Conservation (phyloP, 2,329 filamentous ascomycete species). For the Stagonosporopsis rhizophila region DNA sequence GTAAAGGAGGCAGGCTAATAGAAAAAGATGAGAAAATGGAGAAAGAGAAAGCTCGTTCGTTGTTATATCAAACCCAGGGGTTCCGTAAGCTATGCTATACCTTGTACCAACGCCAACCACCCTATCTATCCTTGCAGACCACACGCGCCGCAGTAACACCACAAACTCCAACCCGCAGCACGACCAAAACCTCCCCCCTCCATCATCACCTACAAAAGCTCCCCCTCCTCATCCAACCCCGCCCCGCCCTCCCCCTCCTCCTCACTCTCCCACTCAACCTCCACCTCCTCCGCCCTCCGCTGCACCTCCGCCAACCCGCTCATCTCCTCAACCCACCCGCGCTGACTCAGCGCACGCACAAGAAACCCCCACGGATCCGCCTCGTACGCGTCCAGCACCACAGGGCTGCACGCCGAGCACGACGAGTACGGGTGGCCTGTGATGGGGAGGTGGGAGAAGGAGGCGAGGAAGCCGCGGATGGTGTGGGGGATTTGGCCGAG, state of each 20-base stretch:
- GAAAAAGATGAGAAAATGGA: too few species aligned
- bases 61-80: too few species aligned
- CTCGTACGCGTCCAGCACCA: conserved; percentile 72
- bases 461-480: conserved; percentile 77
- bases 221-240: conserved; percentile 65
- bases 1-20: too few species aligned
- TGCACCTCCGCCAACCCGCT: conserved; percentile 75
- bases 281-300: conserved; percentile 56
- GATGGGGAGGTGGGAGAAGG: conserved; percentile 76
- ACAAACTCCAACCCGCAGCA: too few species aligned
- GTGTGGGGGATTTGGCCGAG: conserved; percentile 78
- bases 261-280: conserved; percentile 65
- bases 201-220: conserved; percentile 36
- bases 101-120: too few species aligned
- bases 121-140: too few species aligned
- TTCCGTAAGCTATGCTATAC: too few species aligned
- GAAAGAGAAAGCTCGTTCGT: too few species aligned
- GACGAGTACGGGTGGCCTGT: conserved; percentile 78
- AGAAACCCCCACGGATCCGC: conserved; percentile 78
- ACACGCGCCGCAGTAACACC: too few species aligned
- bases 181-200: too few species aligned
- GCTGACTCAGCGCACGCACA: conserved; percentile 74
- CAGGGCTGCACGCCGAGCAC: conserved; percentile 80
- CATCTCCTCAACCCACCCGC: conserved; percentile 79
- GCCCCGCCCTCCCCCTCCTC: conserved; percentile 34